phyloP scores from a whole-genome alignment of 2,329 filamentous ascomycete species.

The Colletotrichum lentis region DNA sequence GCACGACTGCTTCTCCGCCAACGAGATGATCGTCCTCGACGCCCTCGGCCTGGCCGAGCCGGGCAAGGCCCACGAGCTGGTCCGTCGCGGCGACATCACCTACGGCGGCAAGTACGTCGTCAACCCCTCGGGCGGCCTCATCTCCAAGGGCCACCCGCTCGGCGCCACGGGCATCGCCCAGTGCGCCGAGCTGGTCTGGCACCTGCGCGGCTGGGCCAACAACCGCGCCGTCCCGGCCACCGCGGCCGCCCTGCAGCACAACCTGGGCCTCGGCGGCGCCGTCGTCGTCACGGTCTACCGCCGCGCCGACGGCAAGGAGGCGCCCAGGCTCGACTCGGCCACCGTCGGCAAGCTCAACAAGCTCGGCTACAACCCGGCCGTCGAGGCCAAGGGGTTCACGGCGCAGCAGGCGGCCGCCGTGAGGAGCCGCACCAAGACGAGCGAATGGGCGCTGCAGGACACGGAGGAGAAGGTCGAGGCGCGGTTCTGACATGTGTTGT shows the following conservation, averaged over 20 bases:
- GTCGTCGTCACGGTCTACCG: slow-evolving; percentile 90
- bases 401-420: slow-evolving; percentile 74
- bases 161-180: slow-evolving; percentile 95
- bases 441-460: slow-evolving; percentile 82
- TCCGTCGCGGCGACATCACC: slow-evolving; percentile 86
- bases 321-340: slow-evolving; percentile 66
- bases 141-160: slow-evolving; percentile 94
- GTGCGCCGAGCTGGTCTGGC: slow-evolving; percentile 95
- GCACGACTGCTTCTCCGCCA: slow-evolving; percentile 96
- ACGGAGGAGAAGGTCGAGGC: slow-evolving; percentile 53
- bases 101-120: slow-evolving; percentile 86
- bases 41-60: slow-evolving; percentile 79
- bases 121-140: slow-evolving; percentile 93
- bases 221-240: slow-evolving; percentile 78
- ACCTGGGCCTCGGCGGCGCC: slow-evolving; percentile 89
- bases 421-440: slow-evolving; percentile 71
- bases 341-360: slow-evolving; percentile 72
- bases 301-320: slow-evolving; percentile 77
- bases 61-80: slow-evolving; percentile 91
- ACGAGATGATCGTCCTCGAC: slow-evolving; percentile 91
- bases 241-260: slow-evolving; percentile 83
- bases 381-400: slow-evolving; percentile 89
- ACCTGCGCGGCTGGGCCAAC: slow-evolving; percentile 94
- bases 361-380: slow-evolving; percentile 90
- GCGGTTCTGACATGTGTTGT: slow-evolving; percentile 44